phyloP scores from a whole-genome alignment of 805 yeast genomes.

The Candida coleopterorum region DNA sequence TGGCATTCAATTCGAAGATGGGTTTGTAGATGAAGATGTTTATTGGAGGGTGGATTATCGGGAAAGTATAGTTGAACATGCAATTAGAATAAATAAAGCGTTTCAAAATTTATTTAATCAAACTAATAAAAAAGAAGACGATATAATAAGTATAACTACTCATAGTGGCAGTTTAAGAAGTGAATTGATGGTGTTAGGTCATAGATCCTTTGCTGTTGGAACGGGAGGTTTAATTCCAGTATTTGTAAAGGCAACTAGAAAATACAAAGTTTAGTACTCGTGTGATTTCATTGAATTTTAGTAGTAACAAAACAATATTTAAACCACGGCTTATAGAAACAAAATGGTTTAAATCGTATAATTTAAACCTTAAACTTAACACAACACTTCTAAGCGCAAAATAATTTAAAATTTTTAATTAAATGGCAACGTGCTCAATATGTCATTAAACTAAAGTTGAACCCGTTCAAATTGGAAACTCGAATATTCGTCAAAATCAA shows the following conservation, averaged over 20 bases:
- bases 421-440: no score
- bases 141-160: slow-evolving; percentile 39
- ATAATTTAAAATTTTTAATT: no score
- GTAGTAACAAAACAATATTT: no score
- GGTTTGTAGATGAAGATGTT: slow-evolving; percentile 44
- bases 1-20: slow-evolving; percentile 39
- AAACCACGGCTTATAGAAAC: no score
- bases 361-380: no score
- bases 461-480: no score
- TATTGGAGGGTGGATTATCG: slow-evolving; percentile 35
- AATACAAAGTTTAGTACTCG: not conserved
- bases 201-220: slow-evolving; percentile 43
- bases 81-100: slow-evolving; percentile 28
- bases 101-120: slow-evolving; percentile 32
- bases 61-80: slow-evolving; percentile 39
- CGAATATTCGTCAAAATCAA: no score
- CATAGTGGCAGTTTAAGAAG: slow-evolving; percentile 51
- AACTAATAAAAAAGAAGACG: slow-evolving; percentile 14
- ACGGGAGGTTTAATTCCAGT: slow-evolving; percentile 59
- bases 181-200: slow-evolving; percentile 43
- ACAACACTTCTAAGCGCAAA: no score
- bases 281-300: no score
- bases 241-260: slow-evolving; percentile 39
- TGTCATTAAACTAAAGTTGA: no score
- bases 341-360: no score